A percentile compares a stretch with the other conserved stretches of the same genome.
Evolutionary conservation across 139 green algal genomes (phyloP).

Genomic region (Ettlia oleoabundans): DNA sequence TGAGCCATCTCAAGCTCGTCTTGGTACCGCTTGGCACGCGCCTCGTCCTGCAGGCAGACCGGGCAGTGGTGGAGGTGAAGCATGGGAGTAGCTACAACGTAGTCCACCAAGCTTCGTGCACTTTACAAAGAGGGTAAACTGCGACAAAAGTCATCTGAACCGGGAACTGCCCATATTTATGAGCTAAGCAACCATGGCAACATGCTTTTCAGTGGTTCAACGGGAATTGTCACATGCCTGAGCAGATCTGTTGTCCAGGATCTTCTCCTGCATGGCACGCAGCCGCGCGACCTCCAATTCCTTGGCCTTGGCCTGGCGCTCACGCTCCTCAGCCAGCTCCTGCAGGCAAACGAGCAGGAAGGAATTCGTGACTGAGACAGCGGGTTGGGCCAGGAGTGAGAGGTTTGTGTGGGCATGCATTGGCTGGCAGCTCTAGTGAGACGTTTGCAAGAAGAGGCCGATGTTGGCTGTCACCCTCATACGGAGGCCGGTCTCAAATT

Average conservation of each 20-base stretch:
- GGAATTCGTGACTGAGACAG: neutral
- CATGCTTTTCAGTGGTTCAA: no score
- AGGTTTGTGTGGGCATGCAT: neutral
- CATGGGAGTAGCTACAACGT: neutral
- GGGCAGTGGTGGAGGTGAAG: neutral
- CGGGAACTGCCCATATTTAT: no score
- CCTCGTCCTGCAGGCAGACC: slow-evolving; percentile 22
- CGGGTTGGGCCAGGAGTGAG: neutral
- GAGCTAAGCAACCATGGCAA: no score
- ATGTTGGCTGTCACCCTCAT: no score
- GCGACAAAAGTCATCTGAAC: no score
- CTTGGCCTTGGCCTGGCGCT: slow-evolving; percentile 31
- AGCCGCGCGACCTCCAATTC: slow-evolving; percentile 40
- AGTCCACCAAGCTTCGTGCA: no score
- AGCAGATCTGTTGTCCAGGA: slow-evolving; percentile 31
- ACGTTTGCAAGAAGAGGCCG: no score
- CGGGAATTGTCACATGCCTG: neutral
- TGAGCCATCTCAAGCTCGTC: slow-evolving; percentile 23
- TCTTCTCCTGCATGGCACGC: slow-evolving; percentile 37
- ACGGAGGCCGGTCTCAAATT: no score
- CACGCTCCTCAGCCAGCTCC: slow-evolving; percentile 34
- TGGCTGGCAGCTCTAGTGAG: no score
- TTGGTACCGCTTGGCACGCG: slow-evolving; percentile 34
- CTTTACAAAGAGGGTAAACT: no score
- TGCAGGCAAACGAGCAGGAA: no score